Percentiles rank a stretch among this genome's conserved stretches.
Conservation (phyloP, 805 yeast genomes). For the Priceomyces melissophilus region DNA sequence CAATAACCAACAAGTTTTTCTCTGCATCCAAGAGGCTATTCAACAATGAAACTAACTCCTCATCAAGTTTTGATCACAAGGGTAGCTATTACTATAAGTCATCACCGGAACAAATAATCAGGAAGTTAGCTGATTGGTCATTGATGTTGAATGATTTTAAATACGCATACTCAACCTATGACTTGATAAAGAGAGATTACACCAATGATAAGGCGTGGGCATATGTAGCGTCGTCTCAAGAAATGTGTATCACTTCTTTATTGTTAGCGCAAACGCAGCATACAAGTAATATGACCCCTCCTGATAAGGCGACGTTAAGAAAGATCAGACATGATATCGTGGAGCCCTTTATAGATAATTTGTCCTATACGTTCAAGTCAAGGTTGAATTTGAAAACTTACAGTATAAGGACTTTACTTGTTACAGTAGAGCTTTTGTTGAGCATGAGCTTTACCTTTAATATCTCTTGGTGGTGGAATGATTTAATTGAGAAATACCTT, state of each 20-base stretch:
- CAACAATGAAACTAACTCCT: slow-evolving; percentile 20
- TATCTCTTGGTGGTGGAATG: slow-evolving; percentile 45
- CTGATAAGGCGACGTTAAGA: slow-evolving; percentile 38
- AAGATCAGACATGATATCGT: slow-evolving; percentile 53
- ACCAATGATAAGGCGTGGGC: slow-evolving; percentile 75
- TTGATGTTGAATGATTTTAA: slow-evolving; percentile 88
- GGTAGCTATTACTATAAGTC: slow-evolving; percentile 59
- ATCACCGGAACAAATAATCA: slow-evolving; percentile 66
- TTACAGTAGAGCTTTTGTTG: slow-evolving; percentile 68
- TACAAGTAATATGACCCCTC: slow-evolving; percentile 28
- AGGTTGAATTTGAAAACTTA: slow-evolving; percentile 67
- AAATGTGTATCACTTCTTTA: slow-evolving; percentile 75
- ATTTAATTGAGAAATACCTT: slow-evolving; percentile 40
- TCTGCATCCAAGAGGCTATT: slow-evolving; percentile 61
- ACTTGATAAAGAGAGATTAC: slow-evolving; percentile 73
- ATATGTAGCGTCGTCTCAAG: slow-evolving; percentile 80
- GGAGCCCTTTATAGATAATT: slow-evolving; percentile 64
- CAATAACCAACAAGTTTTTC: slow-evolving; percentile 71
- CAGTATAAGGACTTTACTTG: slow-evolving; percentile 62
- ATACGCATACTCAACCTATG: slow-evolving; percentile 80
- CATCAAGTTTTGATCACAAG: slow-evolving; percentile 41
- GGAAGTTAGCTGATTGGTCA: slow-evolving; percentile 90
- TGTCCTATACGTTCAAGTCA: slow-evolving; percentile 71
- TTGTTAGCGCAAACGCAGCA: slow-evolving; percentile 55
- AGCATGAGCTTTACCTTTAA: slow-evolving; percentile 41